Base-by-base conservation (phyloP, 768 basidiomycete species). In the Leccinum fibrillosum region DNA sequence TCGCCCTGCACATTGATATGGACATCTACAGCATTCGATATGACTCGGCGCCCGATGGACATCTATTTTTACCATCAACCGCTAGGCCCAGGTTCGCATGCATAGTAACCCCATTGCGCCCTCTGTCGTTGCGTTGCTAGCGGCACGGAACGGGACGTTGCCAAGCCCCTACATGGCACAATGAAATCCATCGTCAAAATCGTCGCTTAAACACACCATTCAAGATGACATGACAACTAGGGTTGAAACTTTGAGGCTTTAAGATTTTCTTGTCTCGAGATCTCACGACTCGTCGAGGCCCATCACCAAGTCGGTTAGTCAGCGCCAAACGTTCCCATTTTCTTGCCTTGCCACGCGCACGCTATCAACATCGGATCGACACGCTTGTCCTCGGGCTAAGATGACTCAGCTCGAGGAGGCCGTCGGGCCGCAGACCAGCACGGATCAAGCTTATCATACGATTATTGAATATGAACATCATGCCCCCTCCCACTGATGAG, bases 71-170 rank as follows among this genome's bases (percentile, higher is more conserved):
- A 45, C 1, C 12, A 45, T 17, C 17, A 39, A 39, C 5, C 15
- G 7, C 37, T 39, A 39, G 17, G 17, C 37, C 37, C 37, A 30
- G 45, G 37, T 47, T 50, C 47, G 54, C 44, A 15, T 26, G 34
- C 23, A 42, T 56, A 26, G 26, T 26, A 42, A 32, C 54, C 11
- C 54, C 65, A 61, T 52, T 50, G 13, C 26, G 19, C 52, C 37
- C 9, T 44, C 30, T 5, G 17, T 21, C 50, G 28, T n/a, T 32
- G 39, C 37, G 26, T 34, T 15, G 17, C 15, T 13, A 17, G 26
- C 15, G 17, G 13, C 37, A 17, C 17, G 37, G 8, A 17, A 17
- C 8, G 8, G 35, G 7, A 26, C 26, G 35, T 35, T 35, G 35
- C 35, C 35, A 15, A 35, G 35, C 35, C 13, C 15, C 7, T 30